Evolutionary conservation across 441 rosid species (phyloP).

Genomic region (Croton laevigatus): DNA sequence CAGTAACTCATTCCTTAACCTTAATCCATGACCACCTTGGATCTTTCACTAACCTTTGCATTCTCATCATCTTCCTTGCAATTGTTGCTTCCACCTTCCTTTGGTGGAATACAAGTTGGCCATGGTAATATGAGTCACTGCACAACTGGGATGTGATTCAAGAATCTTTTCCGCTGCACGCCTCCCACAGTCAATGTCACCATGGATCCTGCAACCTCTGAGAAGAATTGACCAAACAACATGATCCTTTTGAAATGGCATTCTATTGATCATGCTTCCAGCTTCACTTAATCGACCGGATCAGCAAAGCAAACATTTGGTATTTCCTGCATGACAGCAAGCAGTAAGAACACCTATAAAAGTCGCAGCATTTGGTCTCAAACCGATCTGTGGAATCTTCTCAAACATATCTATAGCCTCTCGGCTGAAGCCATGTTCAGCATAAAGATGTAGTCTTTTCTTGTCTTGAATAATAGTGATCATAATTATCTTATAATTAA

Average conservation of each 20-base stretch:
- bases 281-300: conserved; percentile 75
- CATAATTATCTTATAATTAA: too few species aligned
- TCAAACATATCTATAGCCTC: conserved; percentile 76
- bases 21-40: conserved; percentile 79
- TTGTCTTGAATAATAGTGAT: too few species aligned
- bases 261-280: conserved; percentile 62
- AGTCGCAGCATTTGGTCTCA: conserved; percentile 68
- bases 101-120: conserved; percentile 69
- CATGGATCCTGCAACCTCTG: conserved; percentile 59
- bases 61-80: conserved; percentile 59
- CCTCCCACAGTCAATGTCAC: conserved; percentile 64
- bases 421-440: too few species aligned
- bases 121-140: conserved; percentile 66
- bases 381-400: conserved; percentile 44
- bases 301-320: conserved; percentile 62
- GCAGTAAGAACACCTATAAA: conserved; percentile 82
- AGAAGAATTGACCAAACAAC: conserved; percentile 91
- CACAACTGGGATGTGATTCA: conserved; percentile 65
- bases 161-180: conserved; percentile 63
- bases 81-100: conserved; percentile 80
- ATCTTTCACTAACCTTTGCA: conserved; percentile 74
- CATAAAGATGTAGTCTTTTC: too few species aligned
- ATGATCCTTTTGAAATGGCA: conserved; percentile 68
- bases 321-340: conserved; percentile 75
- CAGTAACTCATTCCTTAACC: conserved; percentile 46